Percentiles rank a stretch among this genome's conserved stretches.
These are phyloP conservation scores for Bruguiera hainesii DNA, from an alignment of 441 rosid species.

Conservation along the genomic window DNA sequence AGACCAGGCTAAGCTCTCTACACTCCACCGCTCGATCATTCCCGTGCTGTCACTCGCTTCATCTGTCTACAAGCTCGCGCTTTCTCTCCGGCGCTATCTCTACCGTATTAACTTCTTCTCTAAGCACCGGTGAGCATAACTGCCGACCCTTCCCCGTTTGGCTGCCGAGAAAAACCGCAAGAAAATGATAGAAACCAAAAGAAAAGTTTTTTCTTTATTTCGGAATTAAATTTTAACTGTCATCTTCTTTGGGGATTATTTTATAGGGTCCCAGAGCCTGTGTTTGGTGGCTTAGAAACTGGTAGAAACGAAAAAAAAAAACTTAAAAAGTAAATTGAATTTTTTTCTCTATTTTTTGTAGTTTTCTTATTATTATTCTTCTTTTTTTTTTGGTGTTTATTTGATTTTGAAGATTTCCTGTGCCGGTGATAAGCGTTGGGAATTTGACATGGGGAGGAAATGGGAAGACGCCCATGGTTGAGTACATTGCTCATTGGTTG, in stretches of 20 bases:
- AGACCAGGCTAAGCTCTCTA: conserved; percentile 38
- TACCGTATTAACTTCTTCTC: conserved; percentile 48
- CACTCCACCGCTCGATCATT: conserved; percentile 49
- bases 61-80: conserved; percentile 46
- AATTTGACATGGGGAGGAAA: conserved; percentile 94
- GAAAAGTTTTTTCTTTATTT: too few relatives aligned
- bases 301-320: background rate
- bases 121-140: conserved; percentile 35
- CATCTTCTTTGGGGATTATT: too few relatives aligned
- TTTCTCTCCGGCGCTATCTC: conserved; percentile 53
- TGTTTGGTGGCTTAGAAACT: too few relatives aligned
- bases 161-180: too few relatives aligned
- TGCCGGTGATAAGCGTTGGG: conserved; percentile 89
- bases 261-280: too few relatives aligned
- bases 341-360: background rate
- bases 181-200: too few relatives aligned
- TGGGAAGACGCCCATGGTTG: conserved; percentile 95
- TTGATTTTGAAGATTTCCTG: conserved; percentile 50
- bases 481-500: conserved; percentile 49
- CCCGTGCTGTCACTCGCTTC: conserved; percentile 63
- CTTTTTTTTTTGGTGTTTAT: background rate
- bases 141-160: background rate
- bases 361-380: background rate
- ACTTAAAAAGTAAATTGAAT: background rate
- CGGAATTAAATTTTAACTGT: too few relatives aligned